Evolutionary conservation across 1,139 yeast species (phyloP).

Genomic region (Kluyveromyces sp.): DNA sequence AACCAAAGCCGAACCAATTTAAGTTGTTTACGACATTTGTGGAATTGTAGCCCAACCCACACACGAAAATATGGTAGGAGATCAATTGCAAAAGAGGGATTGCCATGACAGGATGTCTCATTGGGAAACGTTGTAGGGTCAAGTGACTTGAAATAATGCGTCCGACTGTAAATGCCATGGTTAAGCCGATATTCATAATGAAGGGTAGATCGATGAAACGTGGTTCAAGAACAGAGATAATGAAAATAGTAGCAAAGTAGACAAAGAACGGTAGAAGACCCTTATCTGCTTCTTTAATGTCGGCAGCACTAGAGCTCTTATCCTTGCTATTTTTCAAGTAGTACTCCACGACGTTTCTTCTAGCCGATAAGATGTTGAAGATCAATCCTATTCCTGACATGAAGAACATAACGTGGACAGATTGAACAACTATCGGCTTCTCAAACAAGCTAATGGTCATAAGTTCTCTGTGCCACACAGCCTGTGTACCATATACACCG

Average conservation of each 20-base stretch:
- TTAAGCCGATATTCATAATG: slow-evolving; percentile 61
- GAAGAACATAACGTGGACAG: slow-evolving; percentile 22
- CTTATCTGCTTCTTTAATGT: slow-evolving; percentile 42
- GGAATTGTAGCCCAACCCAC: slow-evolving; percentile 37
- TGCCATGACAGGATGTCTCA: slow-evolving; percentile 59
- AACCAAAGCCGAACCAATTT: slow-evolving; percentile 70
- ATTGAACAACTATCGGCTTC: slow-evolving; percentile 17
- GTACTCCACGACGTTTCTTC: slow-evolving; percentile 56
- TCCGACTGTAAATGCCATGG: slow-evolving; percentile 81
- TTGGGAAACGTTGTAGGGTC: slow-evolving; percentile 72
- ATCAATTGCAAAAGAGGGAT: slow-evolving; percentile 55
- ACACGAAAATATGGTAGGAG: slow-evolving; percentile 36
- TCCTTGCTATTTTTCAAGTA: slow-evolving; percentile 35
- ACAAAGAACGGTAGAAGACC: slow-evolving; percentile 67
- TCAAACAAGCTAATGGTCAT: slow-evolving; percentile 14
- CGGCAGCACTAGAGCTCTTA: slow-evolving; percentile 16
- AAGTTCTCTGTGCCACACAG: slow-evolving; percentile 45
- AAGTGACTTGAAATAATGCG: slow-evolving; percentile 84
- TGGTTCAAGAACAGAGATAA: slow-evolving; percentile 42
- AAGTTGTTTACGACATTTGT: slow-evolving; percentile 40
- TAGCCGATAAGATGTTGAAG: slow-evolving; percentile 69
- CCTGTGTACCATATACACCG: slow-evolving; percentile 61
- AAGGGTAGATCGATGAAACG: slow-evolving; percentile 53
- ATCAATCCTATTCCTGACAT: slow-evolving; percentile 42
- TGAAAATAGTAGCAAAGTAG: slow-evolving; percentile 51